phyloP scores from a whole-genome alignment of 2,329 filamentous ascomycete species.

The Aspergillus hortae region DNA sequence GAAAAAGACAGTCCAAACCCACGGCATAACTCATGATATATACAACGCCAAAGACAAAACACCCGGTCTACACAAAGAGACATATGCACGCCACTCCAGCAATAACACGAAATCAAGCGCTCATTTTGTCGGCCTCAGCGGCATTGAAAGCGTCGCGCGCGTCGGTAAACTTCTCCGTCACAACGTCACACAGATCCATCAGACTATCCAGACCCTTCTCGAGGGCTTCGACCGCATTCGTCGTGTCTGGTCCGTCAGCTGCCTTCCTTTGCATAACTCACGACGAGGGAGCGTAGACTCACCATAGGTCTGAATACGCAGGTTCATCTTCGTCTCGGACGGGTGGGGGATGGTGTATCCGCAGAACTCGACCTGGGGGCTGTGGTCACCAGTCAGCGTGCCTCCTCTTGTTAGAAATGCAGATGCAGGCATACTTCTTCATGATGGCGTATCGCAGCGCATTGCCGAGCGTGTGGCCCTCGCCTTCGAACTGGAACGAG shows the following conservation, averaged over 20 bases:
- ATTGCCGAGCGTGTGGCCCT: constrained; percentile 95
- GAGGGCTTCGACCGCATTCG: constrained; percentile 76
- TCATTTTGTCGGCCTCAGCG: constrained; percentile 32
- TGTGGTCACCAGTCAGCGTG: constrained; percentile 34
- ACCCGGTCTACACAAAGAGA: constrained; percentile 6
- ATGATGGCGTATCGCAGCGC: constrained; percentile 92
- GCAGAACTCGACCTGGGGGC: constrained; percentile 95
- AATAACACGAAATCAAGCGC: constrained; percentile 18
- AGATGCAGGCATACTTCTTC: constrained; percentile 73
- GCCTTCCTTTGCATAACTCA: no score
- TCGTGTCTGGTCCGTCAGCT: constrained; percentile 58
- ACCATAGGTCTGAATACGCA: constrained; percentile 97
- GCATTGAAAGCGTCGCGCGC: constrained; percentile 61
- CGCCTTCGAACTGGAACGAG: constrained; percentile 89
- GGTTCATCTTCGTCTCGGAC: constrained; percentile 92
- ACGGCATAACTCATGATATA: constrained; percentile 4
- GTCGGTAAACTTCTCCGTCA: constrained; percentile 80
- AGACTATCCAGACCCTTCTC: constrained; percentile 87
- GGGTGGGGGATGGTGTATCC: constrained; percentile 97
- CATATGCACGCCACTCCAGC: neutral
- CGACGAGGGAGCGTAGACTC: constrained; percentile 30
- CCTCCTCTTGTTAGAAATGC: neutral
- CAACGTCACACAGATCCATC: constrained; percentile 87
- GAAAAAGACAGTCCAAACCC: constrained; percentile 1
- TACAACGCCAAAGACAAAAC: constrained; percentile 10